Percentiles rank a stretch among this genome's conserved stretches.
Conservation (phyloP, 306 rosid genomes). For the Senna siamea region DNA sequence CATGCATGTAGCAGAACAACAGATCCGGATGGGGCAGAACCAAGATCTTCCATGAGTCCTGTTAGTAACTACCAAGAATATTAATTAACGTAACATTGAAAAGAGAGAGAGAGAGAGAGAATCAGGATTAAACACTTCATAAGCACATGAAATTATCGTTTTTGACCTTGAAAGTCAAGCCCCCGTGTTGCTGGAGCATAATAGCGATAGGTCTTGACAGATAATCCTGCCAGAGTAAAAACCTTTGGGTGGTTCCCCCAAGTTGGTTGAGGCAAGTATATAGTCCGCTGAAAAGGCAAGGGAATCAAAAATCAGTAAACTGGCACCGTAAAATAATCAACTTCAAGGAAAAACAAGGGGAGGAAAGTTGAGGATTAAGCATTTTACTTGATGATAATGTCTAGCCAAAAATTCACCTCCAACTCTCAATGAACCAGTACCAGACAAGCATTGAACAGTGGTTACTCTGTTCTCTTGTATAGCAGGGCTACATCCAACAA, state of each 20-base stretch:
- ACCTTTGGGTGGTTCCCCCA: conserved; percentile 96
- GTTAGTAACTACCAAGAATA: conserved; percentile 35
- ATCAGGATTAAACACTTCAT: conserved; percentile 7
- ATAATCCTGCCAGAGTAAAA: conserved; percentile 79
- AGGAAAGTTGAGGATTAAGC: conserved; percentile 29
- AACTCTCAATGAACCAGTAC: conserved; percentile 97
- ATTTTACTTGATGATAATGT: conserved; percentile 87
- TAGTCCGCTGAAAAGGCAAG: conserved; percentile 63
- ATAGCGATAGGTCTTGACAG: conserved; percentile 83
- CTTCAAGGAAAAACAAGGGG: background rate
- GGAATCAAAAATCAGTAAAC: conserved; percentile 3
- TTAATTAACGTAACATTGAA: background rate
- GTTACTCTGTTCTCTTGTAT: conserved; percentile 82
- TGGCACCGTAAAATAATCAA: conserved; percentile 2
- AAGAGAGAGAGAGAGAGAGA: background rate
- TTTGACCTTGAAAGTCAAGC: conserved; percentile 83
- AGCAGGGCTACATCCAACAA: conserved; percentile 70
- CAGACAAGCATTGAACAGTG: conserved; percentile 94
- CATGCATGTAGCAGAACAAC: conserved; percentile 93
- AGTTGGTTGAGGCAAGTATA: conserved; percentile 89
- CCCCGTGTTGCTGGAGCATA: conserved; percentile 97
- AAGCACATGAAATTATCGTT: conserved; percentile 9
- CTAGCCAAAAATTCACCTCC: conserved; percentile 95
- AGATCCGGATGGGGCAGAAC: conserved; percentile 92
- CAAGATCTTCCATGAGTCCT: conserved; percentile 95